Base-by-base conservation (phyloP, 768 basidiomycete species). In the Punctularia strigosozonata region DNA sequence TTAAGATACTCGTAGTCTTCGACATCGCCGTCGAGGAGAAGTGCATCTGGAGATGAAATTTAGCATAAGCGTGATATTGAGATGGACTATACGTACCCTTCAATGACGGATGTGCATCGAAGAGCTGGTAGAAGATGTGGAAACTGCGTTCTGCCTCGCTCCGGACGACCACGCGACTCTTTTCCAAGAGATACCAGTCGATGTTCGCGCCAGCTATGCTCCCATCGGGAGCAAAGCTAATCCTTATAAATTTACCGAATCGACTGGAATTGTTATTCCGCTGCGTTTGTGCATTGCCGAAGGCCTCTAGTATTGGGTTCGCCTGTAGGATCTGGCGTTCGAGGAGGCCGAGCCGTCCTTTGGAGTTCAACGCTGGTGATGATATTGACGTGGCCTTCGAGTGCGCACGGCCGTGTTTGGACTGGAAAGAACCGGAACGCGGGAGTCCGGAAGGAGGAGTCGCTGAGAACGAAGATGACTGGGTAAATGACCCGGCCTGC, bases 231-330 rank as follows among this genome's bases (percentile, higher is more conserved):
- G 87, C 76, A 60, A 99, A 99, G 53, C 82, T 84, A 44, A 99
- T 98, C 32, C 90, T 72, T 34, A 99, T 86, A 56, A 99, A 99
- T 61, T 99, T 99, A 22, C 91, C 92, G 56, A 99, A 99, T 26
- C 95, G 85, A 71, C 87, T 90, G 1, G 95, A 98, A 54, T 99
- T 99, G 61, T 98, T 97, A 54, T 99, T 99, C 32, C 92, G 69
- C 60, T 95, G 86, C 0, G 95, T 98, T 57, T 98, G 95, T 4
- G 95, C 94, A 55, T 99, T 99, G 22, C 95, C 95, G 47, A 99
- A 98, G 3, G 95, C 87, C 56, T 99, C 95, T 4, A 99, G 66
- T 42, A 99, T 87, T 1, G 95, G 95, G 52, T 98, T 99, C 26
- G 92, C 92, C 57, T 97, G 91, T 17, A 98, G 69, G 47, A 99